Evolutionary conservation across 2,329 filamentous ascomycete species (phyloP), one percentile per base, ranked within the genome.

Genomic region (Beauveria medogensis): DNA sequence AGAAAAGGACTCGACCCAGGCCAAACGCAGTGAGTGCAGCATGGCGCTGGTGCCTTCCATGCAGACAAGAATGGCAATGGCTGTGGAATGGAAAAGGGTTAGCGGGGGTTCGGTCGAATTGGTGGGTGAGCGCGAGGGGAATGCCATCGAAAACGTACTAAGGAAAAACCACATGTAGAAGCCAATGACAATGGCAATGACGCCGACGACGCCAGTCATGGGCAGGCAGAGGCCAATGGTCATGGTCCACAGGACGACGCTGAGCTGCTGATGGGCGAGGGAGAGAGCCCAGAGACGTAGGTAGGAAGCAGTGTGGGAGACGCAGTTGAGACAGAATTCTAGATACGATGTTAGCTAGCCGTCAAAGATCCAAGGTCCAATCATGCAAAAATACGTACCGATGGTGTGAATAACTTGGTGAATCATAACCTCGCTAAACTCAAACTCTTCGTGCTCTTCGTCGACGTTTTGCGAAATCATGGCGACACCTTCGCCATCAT

Each of bases 361-460:
- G 22, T 61, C 26, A 4, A n/a, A 1, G 10, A 37, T 43, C 12
- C 10, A 26, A 14, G 20, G 8, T 24, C 14, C 10, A 41, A 24
- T 40, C 3, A 7, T 28, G 18, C 28, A 20, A 24, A 8, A 10
- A 14, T 22, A 76, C 88, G 76, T 86, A 93, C 90, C 92, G 70
- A 97, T 97, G 20, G 93, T 97, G 79, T 97, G 95, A 71, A 99
- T 99, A 72, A 97, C 86, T 75, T 99, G 94, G 77, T 99, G 94
- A 71, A 99, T 99, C 92, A 99, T 97, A 65, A 92, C 84, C 74
- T 99, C 94, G 63, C 89, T 85, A 73, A 99, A 99, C 69, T 99
- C 94, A 73, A 99, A 99, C 72, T 99, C 94, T 70, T 94, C 92
- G 68, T 97, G 91, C 67, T 92, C 92, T 54, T 91, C 90, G 48